These are phyloP conservation scores for Zygotorulaspora mrakii DNA, from an alignment of 1,139 yeast species.

Conservation along the genomic window DNA sequence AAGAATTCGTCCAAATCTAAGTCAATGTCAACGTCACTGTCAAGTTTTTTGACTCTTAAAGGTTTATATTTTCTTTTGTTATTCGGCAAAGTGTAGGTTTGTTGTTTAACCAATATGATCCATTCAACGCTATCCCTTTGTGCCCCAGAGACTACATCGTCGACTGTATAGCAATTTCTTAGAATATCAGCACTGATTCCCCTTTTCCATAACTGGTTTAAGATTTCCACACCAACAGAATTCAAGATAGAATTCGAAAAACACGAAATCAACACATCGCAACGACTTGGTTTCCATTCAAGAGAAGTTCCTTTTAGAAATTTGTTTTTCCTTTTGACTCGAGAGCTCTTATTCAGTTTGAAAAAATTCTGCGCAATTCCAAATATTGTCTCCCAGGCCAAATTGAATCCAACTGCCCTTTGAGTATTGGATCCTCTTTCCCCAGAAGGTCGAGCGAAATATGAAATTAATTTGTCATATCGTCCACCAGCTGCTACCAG, in stretches of 20 bases:
- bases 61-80: conserved; percentile 63
- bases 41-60: conserved; percentile 61
- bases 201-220: conserved; percentile 63
- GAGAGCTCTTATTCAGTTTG: conserved; percentile 35
- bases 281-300: conserved; percentile 52
- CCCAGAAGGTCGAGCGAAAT: conserved; percentile 53
- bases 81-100: conserved; percentile 34
- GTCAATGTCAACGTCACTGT: conserved; percentile 61
- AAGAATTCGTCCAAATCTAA: conserved; percentile 64
- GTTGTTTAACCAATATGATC: conserved; percentile 72
- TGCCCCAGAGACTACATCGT: conserved; percentile 66
- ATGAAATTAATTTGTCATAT: conserved; percentile 66
- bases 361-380: conserved; percentile 47
- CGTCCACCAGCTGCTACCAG: conserved; percentile 89
- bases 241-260: conserved; percentile 49
- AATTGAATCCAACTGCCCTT: conserved; percentile 80
- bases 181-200: conserved; percentile 71
- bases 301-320: conserved; percentile 37
- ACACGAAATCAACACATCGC: conserved; percentile 77
- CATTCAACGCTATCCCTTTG: conserved; percentile 67
- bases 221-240: conserved; percentile 58
- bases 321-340: conserved; percentile 39
- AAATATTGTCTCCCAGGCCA: conserved; percentile 61
- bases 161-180: conserved; percentile 51
- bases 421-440: conserved; percentile 42